A percentile compares a stretch with the other conserved stretches of the same genome.
Evolutionary conservation across 2,329 filamentous ascomycete species (phyloP).

Genomic region (Purpureocillium lavendulum): DNA sequence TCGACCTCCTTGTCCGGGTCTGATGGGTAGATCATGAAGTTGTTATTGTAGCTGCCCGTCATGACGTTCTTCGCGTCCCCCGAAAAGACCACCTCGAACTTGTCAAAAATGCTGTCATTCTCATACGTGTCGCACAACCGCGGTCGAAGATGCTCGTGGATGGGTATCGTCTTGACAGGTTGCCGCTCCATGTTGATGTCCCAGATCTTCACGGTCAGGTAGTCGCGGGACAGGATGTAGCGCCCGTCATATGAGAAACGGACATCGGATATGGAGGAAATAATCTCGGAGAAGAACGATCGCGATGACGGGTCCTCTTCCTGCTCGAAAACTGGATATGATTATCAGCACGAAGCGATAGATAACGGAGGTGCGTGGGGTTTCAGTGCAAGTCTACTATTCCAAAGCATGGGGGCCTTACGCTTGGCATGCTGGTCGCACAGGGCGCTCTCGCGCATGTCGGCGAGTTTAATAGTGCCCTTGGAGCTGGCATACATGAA

Average conservation of each 20-base stretch:
- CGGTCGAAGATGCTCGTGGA: slow-evolving; percentile 92
- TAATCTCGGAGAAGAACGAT: slow-evolving; percentile 99
- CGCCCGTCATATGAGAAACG: slow-evolving; percentile 94
- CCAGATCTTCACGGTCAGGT: slow-evolving; percentile 99
- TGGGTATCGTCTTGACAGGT: slow-evolving; percentile 96
- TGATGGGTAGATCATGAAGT: slow-evolving; percentile 99
- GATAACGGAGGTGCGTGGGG: no score
- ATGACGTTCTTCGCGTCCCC: slow-evolving; percentile 98
- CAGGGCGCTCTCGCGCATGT: slow-evolving; percentile 94
- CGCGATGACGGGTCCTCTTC: slow-evolving; percentile 95
- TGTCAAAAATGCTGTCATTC: slow-evolving; percentile 99
- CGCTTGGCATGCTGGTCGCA: slow-evolving; percentile 95
- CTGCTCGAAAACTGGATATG: slow-evolving; percentile 99
- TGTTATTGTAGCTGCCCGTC: slow-evolving; percentile 99
- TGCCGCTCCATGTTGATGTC: slow-evolving; percentile 99
- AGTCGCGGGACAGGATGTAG: slow-evolving; percentile 96
- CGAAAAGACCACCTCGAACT: slow-evolving; percentile 98
- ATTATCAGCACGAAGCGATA: no score
- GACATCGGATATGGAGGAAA: slow-evolving; percentile 97
- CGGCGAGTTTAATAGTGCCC: slow-evolving; percentile 95
- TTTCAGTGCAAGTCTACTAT: no score
- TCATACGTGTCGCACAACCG: slow-evolving; percentile 97
- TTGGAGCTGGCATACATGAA: slow-evolving; percentile 99
- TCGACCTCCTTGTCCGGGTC: slow-evolving; percentile 95
- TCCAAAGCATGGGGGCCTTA: no score